Evolutionary conservation across 169 alveolate species (phyloP), one percentile per base, ranked within the genome.

Genomic region (Plasmodium adleri): DNA sequence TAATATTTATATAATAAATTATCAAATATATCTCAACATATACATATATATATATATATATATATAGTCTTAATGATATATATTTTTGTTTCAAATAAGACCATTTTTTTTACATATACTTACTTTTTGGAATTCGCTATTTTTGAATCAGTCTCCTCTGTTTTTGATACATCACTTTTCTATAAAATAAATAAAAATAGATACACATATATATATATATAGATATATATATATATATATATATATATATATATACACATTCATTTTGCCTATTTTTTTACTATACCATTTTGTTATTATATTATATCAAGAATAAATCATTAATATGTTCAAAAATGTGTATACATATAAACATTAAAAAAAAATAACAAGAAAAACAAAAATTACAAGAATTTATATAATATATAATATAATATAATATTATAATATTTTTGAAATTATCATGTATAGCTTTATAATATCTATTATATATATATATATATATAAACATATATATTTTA

Each of bases 91-190:
- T 32, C 32, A 32, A 32, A 32, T 32, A 32, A 32, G 43, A 32
- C 43, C 43, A 32, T 0, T 32, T 32, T 32, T 1, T 32, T 32
- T 32, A 32, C 5, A 32, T 56, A 39, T 45, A 4, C 88, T 5
- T 67, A 76, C 89, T 76, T 76, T 59, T 76, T 76, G 26, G 89
- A 63, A 66, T 66, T 76, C 76, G 64, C 50, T 43, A 59, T 64
- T 76, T 76, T 71, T 32, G 78, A 50, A 66, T 76, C 50, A 28
- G 70, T 72, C 8, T 76, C 72, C 78, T 76, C 28, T 22, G 89
- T 3, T 24, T 63, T 60, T 49, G 75, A 56, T 26, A 56, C 50
- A 66, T 76, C 54, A 50, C 64, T 22, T 50, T 63, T 64, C 89
- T 76, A 52, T 66, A 39, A 74, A 74, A 74, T 32, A 17, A 5